Percentiles rank a stretch among this genome's conserved stretches.
phyloP scores from a whole-genome alignment of 2,329 filamentous ascomycete species.

The Bipolaris cookei region DNA sequence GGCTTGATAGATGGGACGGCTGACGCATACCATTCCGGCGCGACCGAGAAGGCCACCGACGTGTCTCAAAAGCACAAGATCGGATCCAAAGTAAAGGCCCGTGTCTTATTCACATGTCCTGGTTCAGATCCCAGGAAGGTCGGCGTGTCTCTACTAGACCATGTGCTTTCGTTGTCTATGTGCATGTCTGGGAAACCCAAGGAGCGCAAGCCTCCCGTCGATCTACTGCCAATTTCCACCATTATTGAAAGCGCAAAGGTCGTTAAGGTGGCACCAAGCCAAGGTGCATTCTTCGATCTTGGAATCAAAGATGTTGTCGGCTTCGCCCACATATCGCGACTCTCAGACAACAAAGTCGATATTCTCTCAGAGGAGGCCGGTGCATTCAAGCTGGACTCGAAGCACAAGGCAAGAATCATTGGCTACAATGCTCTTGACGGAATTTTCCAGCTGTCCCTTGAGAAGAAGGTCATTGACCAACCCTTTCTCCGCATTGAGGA shows the following conservation, averaged over 20 bases:
- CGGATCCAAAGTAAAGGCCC: slow-evolving; percentile 81
- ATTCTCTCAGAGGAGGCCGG: slow-evolving; percentile 77
- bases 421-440: slow-evolving; percentile 89
- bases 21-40: slow-evolving; percentile 86
- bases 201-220: slow-evolving; percentile 61
- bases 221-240: slow-evolving; percentile 72
- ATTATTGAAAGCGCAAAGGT: slow-evolving; percentile 80
- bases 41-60: slow-evolving; percentile 71
- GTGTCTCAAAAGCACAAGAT: slow-evolving; percentile 80
- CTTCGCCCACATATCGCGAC: slow-evolving; percentile 92
- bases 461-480: slow-evolving; percentile 82
- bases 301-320: slow-evolving; percentile 72
- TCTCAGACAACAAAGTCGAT: slow-evolving; percentile 90
- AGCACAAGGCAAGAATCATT: slow-evolving; percentile 80
- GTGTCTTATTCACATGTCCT: slow-evolving; percentile 88
- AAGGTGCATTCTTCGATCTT: slow-evolving; percentile 81
- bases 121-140: slow-evolving; percentile 79
- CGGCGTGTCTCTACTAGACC: slow-evolving; percentile 86
- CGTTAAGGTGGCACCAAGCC: slow-evolving; percentile 75
- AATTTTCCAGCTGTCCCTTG: slow-evolving; percentile 82
- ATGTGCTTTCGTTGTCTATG: slow-evolving; percentile 71
- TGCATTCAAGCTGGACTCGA: slow-evolving; percentile 76
- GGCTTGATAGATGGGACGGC: slow-evolving; percentile 90
- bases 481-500: slow-evolving; percentile 92
- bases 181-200: slow-evolving; percentile 46